Conservation (phyloP, 2,329 filamentous ascomycete genomes). For the Niveomyces coronatus region DNA sequence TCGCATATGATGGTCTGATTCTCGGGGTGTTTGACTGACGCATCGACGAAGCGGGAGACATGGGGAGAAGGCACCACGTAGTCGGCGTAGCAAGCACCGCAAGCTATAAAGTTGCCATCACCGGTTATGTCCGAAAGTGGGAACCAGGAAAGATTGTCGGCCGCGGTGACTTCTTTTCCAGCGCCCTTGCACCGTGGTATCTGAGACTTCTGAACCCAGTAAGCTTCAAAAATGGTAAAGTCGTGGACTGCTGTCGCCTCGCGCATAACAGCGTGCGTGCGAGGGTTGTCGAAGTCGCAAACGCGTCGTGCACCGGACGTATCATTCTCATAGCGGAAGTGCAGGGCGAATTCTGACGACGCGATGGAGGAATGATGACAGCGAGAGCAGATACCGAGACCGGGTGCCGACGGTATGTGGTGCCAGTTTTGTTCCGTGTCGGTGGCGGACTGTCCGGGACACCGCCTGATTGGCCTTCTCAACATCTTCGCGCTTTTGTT, state of each 20-base stretch:
- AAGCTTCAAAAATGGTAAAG: neutral
- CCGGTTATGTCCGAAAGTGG: neutral
- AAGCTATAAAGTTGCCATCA: neutral
- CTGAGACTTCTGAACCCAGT: neutral
- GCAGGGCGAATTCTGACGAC: neutral
- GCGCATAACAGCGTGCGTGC: neutral
- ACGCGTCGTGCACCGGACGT: neutral
- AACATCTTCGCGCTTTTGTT: too few relatives aligned
- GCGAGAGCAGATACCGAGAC: conserved; percentile 3
- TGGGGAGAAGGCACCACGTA: neutral
- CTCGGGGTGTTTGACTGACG: neutral
- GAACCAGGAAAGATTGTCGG: conserved; percentile 1
- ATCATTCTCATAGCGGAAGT: conserved; percentile 1
- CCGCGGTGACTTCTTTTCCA: neutral
- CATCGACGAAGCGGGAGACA: neutral
- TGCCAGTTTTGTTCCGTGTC: conserved; percentile 8
- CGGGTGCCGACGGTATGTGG: neutral
- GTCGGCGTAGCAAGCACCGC: conserved; percentile 1
- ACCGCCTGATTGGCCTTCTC: neutral
- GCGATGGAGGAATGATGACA: neutral
- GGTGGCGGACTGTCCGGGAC: conserved; percentile 1
- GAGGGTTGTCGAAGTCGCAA: conserved; percentile 5
- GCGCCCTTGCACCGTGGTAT: neutral
- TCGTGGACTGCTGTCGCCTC: neutral
- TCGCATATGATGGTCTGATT: neutral